phyloP scores from a whole-genome alignment of 495 filamentous ascomycete genomes.

The Penicillium soppii region DNA sequence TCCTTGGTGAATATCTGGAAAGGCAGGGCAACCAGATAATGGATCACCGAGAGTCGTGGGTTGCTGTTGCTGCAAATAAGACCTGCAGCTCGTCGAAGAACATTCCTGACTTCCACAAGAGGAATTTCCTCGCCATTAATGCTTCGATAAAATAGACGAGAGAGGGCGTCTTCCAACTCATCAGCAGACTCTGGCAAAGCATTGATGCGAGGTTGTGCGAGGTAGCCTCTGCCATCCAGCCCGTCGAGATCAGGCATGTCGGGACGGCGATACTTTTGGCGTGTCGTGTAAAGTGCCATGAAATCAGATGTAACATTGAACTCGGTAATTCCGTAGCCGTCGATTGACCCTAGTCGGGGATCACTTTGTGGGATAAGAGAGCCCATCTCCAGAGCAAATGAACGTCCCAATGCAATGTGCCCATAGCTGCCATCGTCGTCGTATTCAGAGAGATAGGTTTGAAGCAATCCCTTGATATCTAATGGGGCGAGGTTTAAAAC shows the following conservation, averaged over 20 bases:
- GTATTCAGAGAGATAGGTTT: constrained; percentile 93
- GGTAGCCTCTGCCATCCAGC: constrained; percentile 11
- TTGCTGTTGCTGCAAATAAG: constrained; percentile 73
- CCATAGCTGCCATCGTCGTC: constrained; percentile 84
- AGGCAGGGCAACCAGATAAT: constrained; percentile 85
- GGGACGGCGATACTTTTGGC: constrained; percentile 85
- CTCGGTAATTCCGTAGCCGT: constrained; percentile 63
- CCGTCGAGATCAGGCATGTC: constrained; percentile 51
- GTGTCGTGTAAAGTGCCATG: constrained; percentile 93
- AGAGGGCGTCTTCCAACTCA: constrained; percentile 30
- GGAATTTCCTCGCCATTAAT: constrained; percentile 63
- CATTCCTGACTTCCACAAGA: constrained; percentile 73
- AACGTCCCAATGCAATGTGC: constrained; percentile 88
- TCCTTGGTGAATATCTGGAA: constrained; percentile 92
- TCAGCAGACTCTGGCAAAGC: constrained; percentile 18
- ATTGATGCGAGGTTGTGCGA: constrained; percentile 9
- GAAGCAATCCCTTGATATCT: constrained; percentile 91
- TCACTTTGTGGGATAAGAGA: constrained; percentile 83
- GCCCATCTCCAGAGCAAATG: constrained; percentile 92
- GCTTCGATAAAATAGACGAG: constrained; percentile 65
- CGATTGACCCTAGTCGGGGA: constrained; percentile 75
- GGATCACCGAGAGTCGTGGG: constrained; percentile 72
- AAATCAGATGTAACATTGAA: constrained; percentile 94
- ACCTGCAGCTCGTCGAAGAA: constrained; percentile 77
- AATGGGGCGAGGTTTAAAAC: constrained; percentile 84